These are phyloP conservation scores for Termitomyces sp. DNA, from an alignment of 768 basidiomycete genomes.

Conservation along the genomic window DNA sequence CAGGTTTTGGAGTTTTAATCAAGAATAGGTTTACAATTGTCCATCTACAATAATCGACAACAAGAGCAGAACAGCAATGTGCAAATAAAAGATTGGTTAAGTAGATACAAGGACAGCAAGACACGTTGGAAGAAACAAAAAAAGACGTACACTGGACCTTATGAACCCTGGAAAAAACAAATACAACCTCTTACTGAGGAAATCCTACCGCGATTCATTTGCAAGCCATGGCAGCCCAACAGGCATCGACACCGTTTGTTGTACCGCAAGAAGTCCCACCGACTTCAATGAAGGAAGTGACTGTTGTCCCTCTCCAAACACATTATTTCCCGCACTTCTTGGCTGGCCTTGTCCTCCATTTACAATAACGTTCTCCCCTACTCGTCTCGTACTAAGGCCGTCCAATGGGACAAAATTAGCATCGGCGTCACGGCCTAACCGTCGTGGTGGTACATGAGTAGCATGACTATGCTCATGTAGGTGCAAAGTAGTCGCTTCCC, in stretches of 20 bases:
- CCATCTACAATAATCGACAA: conserved; percentile 1
- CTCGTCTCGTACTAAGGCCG: conserved; percentile 4
- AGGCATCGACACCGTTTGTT: conserved; percentile 36
- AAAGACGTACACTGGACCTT: neutral
- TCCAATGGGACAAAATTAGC: conserved; percentile 9
- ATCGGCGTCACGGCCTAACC: conserved; percentile 12
- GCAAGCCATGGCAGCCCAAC: conserved; percentile 68
- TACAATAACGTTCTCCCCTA: conserved; percentile 3
- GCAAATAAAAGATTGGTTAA: conserved; percentile 1
- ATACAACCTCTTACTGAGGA: neutral
- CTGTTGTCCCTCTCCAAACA: conserved; percentile 25
- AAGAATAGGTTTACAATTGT: neutral
- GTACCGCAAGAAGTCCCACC: conserved; percentile 49
- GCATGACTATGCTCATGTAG: neutral
- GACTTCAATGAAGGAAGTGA: conserved; percentile 71
- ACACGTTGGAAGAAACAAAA: conserved; percentile 2
- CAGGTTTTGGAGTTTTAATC: neutral
- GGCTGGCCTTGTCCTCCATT: conserved; percentile 12
- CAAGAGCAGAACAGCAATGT: neutral
- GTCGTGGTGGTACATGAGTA: neutral
- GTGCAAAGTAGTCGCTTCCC: conserved; percentile 10
- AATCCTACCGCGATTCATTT: conserved; percentile 44
- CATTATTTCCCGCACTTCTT: conserved; percentile 10
- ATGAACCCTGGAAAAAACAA: neutral
- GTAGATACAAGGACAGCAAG: conserved; percentile 8